These are phyloP conservation scores for Pseudopithomyces chartarum DNA, from an alignment of 2,329 filamentous ascomycete genomes.

Conservation along the genomic window DNA sequence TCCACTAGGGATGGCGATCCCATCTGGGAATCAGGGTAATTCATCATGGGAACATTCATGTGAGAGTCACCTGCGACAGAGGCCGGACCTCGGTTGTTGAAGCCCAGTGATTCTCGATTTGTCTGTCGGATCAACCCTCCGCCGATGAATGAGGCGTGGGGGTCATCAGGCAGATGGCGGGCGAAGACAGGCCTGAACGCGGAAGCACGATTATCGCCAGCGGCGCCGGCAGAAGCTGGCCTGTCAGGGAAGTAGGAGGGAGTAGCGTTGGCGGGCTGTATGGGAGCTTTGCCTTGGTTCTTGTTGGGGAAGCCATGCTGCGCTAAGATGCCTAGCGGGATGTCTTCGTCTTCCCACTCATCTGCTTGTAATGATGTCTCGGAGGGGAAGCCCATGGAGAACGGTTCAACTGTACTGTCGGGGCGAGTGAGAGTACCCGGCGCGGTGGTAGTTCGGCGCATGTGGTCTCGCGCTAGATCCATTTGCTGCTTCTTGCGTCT, in stretches of 20 bases:
- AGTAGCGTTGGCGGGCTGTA: slow-evolving; percentile 34
- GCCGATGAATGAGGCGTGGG: slow-evolving; percentile 38
- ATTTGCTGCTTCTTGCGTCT: slow-evolving; percentile 41
- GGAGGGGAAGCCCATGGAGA: slow-evolving; percentile 39
- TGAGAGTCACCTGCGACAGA: slow-evolving; percentile 41
- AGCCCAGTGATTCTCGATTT: slow-evolving; percentile 44
- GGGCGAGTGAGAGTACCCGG: slow-evolving; percentile 22
- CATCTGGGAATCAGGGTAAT: slow-evolving; percentile 36
- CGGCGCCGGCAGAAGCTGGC: slow-evolving; percentile 38
- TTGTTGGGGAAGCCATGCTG: slow-evolving; percentile 44
- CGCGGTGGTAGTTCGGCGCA: slow-evolving; percentile 42
- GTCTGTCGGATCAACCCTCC: slow-evolving; percentile 39
- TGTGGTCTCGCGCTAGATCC: slow-evolving; percentile 38
- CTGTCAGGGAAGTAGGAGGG: slow-evolving; percentile 44
- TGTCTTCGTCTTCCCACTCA: slow-evolving; percentile 46
- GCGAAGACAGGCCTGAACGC: slow-evolving; percentile 41
- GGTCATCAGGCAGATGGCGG: slow-evolving; percentile 41
- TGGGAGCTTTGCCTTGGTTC: slow-evolving; percentile 30
- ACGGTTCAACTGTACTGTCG: slow-evolving; percentile 22
- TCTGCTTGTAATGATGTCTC: slow-evolving; percentile 42
- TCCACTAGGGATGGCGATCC: slow-evolving; percentile 41
- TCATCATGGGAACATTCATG: slow-evolving; percentile 26
- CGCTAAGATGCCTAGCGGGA: slow-evolving; percentile 45
- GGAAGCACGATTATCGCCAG: slow-evolving; percentile 25
- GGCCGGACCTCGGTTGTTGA: slow-evolving; percentile 40